phyloP scores from a whole-genome alignment of 306 rosid species.

The Medicago lupulina region DNA sequence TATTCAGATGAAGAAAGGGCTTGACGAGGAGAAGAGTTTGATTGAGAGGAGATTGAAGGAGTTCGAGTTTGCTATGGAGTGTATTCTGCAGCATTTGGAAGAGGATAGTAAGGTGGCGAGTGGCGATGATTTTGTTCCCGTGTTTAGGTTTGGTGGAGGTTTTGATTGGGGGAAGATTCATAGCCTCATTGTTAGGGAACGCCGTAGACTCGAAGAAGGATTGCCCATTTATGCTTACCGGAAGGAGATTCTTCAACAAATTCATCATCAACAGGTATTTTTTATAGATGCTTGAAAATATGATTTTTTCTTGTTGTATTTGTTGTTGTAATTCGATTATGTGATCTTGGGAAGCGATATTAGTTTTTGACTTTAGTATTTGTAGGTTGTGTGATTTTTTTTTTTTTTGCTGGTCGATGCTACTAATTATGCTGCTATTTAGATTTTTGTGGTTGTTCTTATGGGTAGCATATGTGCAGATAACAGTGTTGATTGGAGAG shows the following conservation, averaged over 20 bases:
- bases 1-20: constrained; percentile 42
- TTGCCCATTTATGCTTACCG: constrained; percentile 87
- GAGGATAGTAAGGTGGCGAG: constrained; percentile 38
- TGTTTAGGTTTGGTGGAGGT: constrained; percentile 52
- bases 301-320: not conserved
- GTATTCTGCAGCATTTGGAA: constrained; percentile 58
- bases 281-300: not conserved
- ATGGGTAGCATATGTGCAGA: constrained; percentile 54
- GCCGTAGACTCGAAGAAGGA: constrained; percentile 74
- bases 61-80: constrained; percentile 70
- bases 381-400: not conserved
- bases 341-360: not conserved
- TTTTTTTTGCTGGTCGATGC: too few relatives aligned
- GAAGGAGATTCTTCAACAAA: constrained; percentile 62
- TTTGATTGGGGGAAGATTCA: constrained; percentile 61
- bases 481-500: constrained; percentile 83
- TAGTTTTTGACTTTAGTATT: not conserved
- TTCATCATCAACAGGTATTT: constrained; percentile 71
- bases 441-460: constrained; percentile 25
- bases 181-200: constrained; percentile 64
- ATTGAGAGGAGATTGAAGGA: constrained; percentile 61
- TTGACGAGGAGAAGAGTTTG: constrained; percentile 47
- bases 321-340: not conserved
- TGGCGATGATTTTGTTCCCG: constrained; percentile 30
- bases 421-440: not conserved